Evolutionary conservation across 495 filamentous ascomycete genomes (phyloP), one percentile per base, ranked within the genome.

Genomic region (Articulospora tetracladia): DNA sequence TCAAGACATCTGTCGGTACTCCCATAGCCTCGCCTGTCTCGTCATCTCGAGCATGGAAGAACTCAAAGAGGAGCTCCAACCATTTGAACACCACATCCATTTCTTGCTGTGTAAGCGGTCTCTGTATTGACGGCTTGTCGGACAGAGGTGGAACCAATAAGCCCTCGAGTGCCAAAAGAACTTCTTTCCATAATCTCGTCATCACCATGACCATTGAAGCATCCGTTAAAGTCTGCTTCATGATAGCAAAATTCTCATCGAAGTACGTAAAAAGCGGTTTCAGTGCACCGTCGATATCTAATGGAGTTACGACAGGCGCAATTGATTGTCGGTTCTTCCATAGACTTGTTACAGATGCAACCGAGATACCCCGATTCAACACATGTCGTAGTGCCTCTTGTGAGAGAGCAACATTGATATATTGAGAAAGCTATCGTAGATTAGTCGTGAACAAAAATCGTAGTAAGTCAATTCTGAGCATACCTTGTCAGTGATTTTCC

Each of bases 131-230:
- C 11, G 86, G 90, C 68, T 99, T 98, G 71, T 99, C 95, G 4
- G 93, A 97, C 11, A 99, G 77, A 10, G 95, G 94, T 44, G 95
- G 95, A 1, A 99, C 93, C 47, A 99, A 79, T 3, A 99, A 78
- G 15, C 82, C 81, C 73, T 99, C 95, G 59, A 98, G 88, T 1
- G 93, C 95, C 30, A 89, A 84, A 3, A 99, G 80, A 11, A 97
- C 92, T 73, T 97, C 95, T 71, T 99, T 99, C 95, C 95, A 99
- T 15, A 99, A 73, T 39, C 95, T 85, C 24, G 91, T 94, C 95
- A 99, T 99, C 58, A 99, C 93, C 73, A 92, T 90, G 58, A 89
- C 82, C 94, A 99, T 96, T 48, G 95, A 93, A 53, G 91, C 84
- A 32, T 88, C 86, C 1, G 95, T 98, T 27, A 99, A 79, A 0